Base-by-base conservation (phyloP, 169 alveolate genomes). In the Plasmodium vivax region DNA sequence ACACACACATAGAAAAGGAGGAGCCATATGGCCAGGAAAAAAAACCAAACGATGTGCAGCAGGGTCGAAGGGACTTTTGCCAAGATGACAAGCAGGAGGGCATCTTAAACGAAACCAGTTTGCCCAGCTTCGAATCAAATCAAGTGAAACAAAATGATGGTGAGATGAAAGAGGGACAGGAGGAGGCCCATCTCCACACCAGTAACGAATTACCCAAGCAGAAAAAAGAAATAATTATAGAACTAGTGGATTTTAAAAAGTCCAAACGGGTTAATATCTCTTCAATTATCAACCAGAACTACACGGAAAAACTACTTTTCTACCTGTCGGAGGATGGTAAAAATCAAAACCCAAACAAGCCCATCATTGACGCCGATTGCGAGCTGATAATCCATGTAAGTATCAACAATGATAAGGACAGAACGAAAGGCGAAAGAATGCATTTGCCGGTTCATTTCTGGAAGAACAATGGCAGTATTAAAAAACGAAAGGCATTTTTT, bases 311-410 rank as follows among this genome's bases (percentile, higher is more conserved):
- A 54, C 43, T 92, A 34, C 92, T 92, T 0, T 92, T 82, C 51
- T 92, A 92, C 84, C 3, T 82, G 23, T 58, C 75, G n/a, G 92
- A 92, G 51, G 23, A 80, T 19, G 74, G 83, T 1, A 80, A 82
- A 58, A 51, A 36, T 43, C 38, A 79, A 32, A 7, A 54, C 16
- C 23, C 12, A 32, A 83, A 92, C 81, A 82, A 45, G 8, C 95
- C 95, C 1, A 92, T 74, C 62, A 92, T 92, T 36, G 95, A 92
- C 58, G 27, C 79, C 6, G 92, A 92, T 30, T 92, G 92, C n/a
- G 95, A 92, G 62, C 51, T 92, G 32, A 92, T 92, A 82, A 81
- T 92, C 75, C 34, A 72, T 51, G 12, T 82, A 41, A 82, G 72
- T 38, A 72, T 92, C 30, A 16, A 36, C 14, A 34, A 41, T 23